Conservation (phyloP, 441 rosid genomes). For the Brassica hybrid region DNA sequence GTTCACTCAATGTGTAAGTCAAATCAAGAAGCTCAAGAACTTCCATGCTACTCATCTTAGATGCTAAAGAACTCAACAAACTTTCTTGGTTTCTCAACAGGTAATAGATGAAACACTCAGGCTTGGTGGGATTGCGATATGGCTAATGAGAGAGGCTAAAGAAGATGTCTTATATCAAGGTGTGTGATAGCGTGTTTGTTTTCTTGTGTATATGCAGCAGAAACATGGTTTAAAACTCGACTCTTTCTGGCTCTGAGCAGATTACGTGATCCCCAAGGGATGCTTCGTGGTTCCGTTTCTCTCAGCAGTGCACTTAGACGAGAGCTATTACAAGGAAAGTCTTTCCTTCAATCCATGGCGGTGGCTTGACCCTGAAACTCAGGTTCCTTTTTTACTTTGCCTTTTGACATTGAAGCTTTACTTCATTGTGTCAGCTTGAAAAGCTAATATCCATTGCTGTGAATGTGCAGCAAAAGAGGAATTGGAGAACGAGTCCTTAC, state of each 20-base stretch:
- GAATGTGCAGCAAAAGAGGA: conserved; percentile 67
- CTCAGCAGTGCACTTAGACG: conserved; percentile 82
- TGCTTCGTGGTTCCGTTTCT: conserved; percentile 85
- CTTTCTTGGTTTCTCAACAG: conserved; percentile 39
- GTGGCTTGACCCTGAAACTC: conserved; percentile 76
- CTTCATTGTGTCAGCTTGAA: neutral
- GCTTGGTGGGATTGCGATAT: conserved; percentile 82
- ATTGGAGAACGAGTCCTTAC: conserved; percentile 72
- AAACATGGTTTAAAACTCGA: neutral
- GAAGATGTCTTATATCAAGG: conserved; percentile 76
- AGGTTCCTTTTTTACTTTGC: too few relatives aligned
- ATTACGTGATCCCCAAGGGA: conserved; percentile 78
- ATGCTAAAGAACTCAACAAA: neutral
- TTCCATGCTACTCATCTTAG: conserved; percentile 11
- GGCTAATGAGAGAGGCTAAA: conserved; percentile 88
- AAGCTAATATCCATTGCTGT: neutral
- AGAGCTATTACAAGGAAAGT: conserved; percentile 58
- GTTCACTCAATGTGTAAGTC: conserved; percentile 86
- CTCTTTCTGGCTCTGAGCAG: conserved; percentile 46
- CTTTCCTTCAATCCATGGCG: conserved; percentile 79
- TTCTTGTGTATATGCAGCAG: neutral
- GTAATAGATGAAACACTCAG: conserved; percentile 87
- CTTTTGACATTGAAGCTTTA: conserved; percentile 1
- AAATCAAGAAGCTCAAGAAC: neutral
- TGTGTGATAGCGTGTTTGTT: conserved; percentile 21